These are phyloP conservation scores for Periconia macrospinosa DNA, from an alignment of 2,329 filamentous ascomycete species.

Conservation along the genomic window DNA sequence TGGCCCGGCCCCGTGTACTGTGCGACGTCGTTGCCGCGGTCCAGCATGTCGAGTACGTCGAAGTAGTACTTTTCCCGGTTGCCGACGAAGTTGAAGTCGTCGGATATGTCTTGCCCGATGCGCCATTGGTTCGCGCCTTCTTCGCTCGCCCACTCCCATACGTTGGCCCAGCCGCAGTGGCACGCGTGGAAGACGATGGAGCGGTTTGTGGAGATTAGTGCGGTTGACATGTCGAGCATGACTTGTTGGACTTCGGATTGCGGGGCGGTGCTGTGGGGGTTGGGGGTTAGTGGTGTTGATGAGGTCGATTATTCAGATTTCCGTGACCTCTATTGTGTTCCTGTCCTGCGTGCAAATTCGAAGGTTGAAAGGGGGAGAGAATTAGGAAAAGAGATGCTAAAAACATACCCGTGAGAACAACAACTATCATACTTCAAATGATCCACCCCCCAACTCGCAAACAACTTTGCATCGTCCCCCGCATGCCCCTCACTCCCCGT, in stretches of 20 bases:
- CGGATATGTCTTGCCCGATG: slow-evolving; percentile 33
- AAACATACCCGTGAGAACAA: slow-evolving; percentile 10
- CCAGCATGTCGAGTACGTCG: slow-evolving; percentile 47
- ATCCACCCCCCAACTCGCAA: slow-evolving; percentile 28
- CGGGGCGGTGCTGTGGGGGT: slow-evolving; percentile 12
- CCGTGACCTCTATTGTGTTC: too few relatives aligned
- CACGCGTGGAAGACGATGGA: slow-evolving; percentile 27
- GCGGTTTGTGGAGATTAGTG: slow-evolving; percentile 19
- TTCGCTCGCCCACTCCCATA: slow-evolving; percentile 25
- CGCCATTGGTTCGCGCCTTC: slow-evolving; percentile 28
- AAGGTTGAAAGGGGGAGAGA: too few relatives aligned
- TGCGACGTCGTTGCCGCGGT: slow-evolving; percentile 27
- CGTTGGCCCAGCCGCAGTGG: slow-evolving; percentile 26
- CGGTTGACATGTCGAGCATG: slow-evolving; percentile 24
- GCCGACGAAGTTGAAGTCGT: slow-evolving; percentile 40
- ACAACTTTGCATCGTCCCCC: slow-evolving; percentile 24
- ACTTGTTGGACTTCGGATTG: slow-evolving; percentile 23
- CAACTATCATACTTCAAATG: slow-evolving; percentile 28
- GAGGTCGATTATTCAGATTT: too few relatives aligned
- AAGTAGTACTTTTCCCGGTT: slow-evolving; percentile 38
- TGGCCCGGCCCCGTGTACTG: slow-evolving; percentile 20
- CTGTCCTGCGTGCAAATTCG: too few relatives aligned
- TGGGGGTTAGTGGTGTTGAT: too few relatives aligned
- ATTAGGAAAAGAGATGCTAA: too few relatives aligned
- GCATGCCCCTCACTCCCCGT: slow-evolving; percentile 23